Evolutionary conservation across 179 eudicot genomes (phyloP).

Genomic region (Monotropa hypopitys): DNA sequence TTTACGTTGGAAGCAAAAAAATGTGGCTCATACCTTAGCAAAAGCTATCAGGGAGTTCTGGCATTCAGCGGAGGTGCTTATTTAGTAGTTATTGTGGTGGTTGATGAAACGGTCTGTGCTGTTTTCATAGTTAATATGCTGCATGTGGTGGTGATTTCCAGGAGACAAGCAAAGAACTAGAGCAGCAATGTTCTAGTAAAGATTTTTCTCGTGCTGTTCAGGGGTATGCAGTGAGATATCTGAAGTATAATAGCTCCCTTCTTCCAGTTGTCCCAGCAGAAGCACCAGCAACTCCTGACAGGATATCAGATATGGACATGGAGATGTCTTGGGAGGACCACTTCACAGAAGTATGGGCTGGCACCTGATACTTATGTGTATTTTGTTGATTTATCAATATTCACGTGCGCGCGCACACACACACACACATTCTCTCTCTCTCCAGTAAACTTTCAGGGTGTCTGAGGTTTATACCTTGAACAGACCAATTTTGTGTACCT

Average conservation of each 20-base stretch:
- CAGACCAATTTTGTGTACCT: neutral
- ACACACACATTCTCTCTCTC: neutral
- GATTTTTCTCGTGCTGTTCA: slow-evolving; percentile 30
- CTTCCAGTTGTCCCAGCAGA: slow-evolving; percentile 23
- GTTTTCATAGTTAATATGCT: slow-evolving; percentile 2
- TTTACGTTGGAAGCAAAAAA: slow-evolving; percentile 34
- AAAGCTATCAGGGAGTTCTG: slow-evolving; percentile 83
- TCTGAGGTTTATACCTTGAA: neutral
- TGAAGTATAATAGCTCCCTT: slow-evolving; percentile 37
- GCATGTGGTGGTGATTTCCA: slow-evolving; percentile 13
- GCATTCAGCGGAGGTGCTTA: slow-evolving; percentile 40
- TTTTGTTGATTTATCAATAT: neutral
- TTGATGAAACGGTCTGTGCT: neutral
- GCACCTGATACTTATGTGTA: neutral
- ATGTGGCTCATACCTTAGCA: slow-evolving; percentile 51
- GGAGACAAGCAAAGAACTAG: slow-evolving; percentile 33
- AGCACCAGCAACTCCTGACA: slow-evolving; percentile 37
- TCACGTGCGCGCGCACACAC: neutral
- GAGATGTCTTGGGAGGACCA: slow-evolving; percentile 55
- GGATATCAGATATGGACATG: slow-evolving; percentile 24
- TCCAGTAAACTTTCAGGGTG: neutral
- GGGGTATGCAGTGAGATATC: slow-evolving; percentile 63
- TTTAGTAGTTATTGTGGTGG: neutral
- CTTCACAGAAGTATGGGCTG: slow-evolving; percentile 48
- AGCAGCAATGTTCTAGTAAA: slow-evolving; percentile 22